phyloP scores from a whole-genome alignment of 352 stramenopile genomes.

The Globisporangium splendens region DNA sequence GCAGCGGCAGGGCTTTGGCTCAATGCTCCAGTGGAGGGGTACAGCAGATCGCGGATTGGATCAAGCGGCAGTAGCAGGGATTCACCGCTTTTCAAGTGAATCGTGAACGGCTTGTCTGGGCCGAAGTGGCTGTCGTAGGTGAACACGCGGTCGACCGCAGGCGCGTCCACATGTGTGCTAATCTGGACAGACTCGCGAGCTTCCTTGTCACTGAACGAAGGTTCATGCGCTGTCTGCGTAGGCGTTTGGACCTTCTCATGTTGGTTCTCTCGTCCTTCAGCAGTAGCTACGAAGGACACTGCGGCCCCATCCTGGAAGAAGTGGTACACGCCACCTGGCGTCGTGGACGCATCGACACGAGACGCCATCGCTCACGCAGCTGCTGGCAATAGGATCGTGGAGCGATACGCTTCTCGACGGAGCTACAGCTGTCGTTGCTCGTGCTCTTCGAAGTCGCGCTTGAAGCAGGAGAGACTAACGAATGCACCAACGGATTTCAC shows the following conservation, averaged over 20 bases:
- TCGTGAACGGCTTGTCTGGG: slow-evolving; percentile 24
- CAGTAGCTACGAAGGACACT: not conserved
- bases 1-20: not conserved
- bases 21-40: not conserved
- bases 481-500: no score
- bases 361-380: not conserved
- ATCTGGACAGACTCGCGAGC: no score
- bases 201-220: not conserved
- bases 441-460: no score
- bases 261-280: not conserved
- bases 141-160: slow-evolving; percentile 19
- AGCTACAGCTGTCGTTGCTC: no score
- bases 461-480: no score
- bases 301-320: slow-evolving; percentile 4
- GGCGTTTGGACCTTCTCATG: not conserved
- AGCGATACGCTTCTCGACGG: not conserved
- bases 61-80: slow-evolving; percentile 26
- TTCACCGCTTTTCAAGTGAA: slow-evolving; percentile 19
- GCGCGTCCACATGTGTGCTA: not conserved
- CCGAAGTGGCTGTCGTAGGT: slow-evolving; percentile 21
- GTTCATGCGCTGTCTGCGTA: not conserved
- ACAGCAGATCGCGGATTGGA: slow-evolving; percentile 23
- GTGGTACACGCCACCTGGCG: not conserved
- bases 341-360: no score
- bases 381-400: not conserved